Evolutionary conservation across 768 basidiomycete genomes (phyloP), one percentile per base, ranked within the genome.

Genomic region (Phanerodontia chrysosporium): DNA sequence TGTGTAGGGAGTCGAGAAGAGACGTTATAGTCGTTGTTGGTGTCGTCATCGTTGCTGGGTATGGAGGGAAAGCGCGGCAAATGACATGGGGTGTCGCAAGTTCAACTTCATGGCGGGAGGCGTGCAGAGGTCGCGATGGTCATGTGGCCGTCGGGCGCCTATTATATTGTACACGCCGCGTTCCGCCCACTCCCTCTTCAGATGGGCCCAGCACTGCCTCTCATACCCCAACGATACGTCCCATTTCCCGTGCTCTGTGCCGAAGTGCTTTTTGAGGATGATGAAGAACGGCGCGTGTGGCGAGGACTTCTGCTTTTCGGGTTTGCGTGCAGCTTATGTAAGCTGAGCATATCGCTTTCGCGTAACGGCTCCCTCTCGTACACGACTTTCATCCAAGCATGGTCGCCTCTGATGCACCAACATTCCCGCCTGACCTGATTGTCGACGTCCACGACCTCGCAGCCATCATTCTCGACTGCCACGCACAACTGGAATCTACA

Each of bases 1-100:
- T 80, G 63, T 92, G 89, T 27, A 95, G 72, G 22, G 90, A 87
- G 69, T 89, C 84, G 9, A 94, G 78, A 16, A 93, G 79, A 12
- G 86, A 77, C 36, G 86, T 90, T 49, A 92, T 59, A 90, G 97
- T 74, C 86, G 95, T 68, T 29, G 54, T 21, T 5, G 32, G 18
- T 32, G 35, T 53, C 39, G 52, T 53, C 52, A 53, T 39, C 14
- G 7, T 52, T 12, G 35, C 8, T 53, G 36, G 24, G 29, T 51
- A 6, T 51, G 35, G 10, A 39, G 52, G 36, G 36, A 42, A 18
- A 18, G 46, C 46, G 46, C 25, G 46, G 22, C 29, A 3, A 51
- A 32, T 22, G 35, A 22, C 32, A 39, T 53, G 9, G 29, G 35
- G 52, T 53, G 32, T 24, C 32, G 32, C 52, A 39, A 53, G 52